Evolutionary conservation across 345 rosid species (phyloP).

Genomic region (Noccaea caerulescens): DNA sequence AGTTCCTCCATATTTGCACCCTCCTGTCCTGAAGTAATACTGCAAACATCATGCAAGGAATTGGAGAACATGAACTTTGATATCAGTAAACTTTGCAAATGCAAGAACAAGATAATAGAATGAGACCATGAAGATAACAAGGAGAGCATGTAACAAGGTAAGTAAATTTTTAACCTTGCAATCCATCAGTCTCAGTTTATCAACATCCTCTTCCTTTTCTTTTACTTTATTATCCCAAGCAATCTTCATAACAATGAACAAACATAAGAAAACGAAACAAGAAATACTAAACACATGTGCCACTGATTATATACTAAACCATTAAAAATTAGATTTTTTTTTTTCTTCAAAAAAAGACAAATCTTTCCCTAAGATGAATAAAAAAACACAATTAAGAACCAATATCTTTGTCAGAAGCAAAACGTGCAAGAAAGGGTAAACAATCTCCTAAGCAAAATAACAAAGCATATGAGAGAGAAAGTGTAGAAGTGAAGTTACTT

Average conservation of each 20-base stretch:
- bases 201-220: constrained; percentile 33
- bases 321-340: not conserved
- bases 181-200: constrained; percentile 16
- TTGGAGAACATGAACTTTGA: not conserved
- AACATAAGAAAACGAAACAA: not conserved
- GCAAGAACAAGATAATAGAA: no score
- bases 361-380: not conserved
- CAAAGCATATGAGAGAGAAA: not conserved
- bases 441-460: not conserved
- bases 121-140: not conserved
- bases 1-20: constrained; percentile 86
- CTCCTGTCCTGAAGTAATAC: constrained; percentile 92
- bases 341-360: constrained; percentile 13
- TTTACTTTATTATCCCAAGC: constrained; percentile 24
- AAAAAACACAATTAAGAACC: constrained; percentile 1
- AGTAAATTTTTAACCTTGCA: constrained; percentile 33
- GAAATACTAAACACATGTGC: constrained; percentile 23
- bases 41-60: constrained; percentile 48
- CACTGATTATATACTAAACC: not conserved
- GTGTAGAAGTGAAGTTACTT: constrained; percentile 49
- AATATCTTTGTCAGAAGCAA: constrained; percentile 18
- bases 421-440: not conserved
- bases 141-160: constrained; percentile 1
- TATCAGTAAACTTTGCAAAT: not conserved
- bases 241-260: constrained; percentile 21